Conservation (phyloP, 2,329 filamentous ascomycete species). For the Thelonectria olida region DNA sequence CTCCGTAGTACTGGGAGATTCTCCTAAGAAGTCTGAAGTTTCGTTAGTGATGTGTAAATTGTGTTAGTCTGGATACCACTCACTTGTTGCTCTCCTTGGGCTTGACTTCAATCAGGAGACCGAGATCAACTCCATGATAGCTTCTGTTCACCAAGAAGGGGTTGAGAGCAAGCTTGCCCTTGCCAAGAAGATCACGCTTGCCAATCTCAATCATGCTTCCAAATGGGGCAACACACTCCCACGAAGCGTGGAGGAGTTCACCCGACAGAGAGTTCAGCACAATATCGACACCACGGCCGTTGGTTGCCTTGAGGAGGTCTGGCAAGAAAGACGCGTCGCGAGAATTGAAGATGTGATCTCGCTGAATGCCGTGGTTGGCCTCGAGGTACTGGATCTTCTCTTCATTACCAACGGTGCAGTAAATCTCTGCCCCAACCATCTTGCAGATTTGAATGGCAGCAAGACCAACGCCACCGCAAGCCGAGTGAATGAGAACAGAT, state of each 20-base stretch:
- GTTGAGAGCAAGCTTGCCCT: conserved; percentile 53
- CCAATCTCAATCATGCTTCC: conserved; percentile 57
- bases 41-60: too few species aligned
- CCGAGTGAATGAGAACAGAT: conserved; percentile 45
- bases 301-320: conserved; percentile 37
- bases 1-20: background rate
- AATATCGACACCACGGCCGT: conserved; percentile 44
- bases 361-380: conserved; percentile 41
- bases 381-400: conserved; percentile 46
- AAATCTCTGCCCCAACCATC: conserved; percentile 45
- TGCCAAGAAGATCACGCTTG: conserved; percentile 50
- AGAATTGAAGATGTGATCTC: conserved; percentile 45
- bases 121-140: conserved; percentile 47
- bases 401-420: conserved; percentile 44
- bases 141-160: conserved; percentile 49
- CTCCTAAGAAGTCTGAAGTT: background rate
- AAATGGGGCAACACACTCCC: conserved; percentile 53
- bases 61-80: background rate
- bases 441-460: conserved; percentile 42
- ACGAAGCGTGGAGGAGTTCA: conserved; percentile 51
- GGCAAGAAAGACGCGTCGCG: conserved; percentile 42
- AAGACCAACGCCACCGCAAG: conserved; percentile 44
- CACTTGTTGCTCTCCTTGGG: too few species aligned
- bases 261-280: conserved; percentile 52
- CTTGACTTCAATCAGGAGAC: conserved; percentile 1